Percentiles rank a stretch among this genome's conserved stretches.
These are phyloP conservation scores for Xylaria sp. DNA, from an alignment of 2,329 filamentous ascomycete genomes.

Conservation along the genomic window DNA sequence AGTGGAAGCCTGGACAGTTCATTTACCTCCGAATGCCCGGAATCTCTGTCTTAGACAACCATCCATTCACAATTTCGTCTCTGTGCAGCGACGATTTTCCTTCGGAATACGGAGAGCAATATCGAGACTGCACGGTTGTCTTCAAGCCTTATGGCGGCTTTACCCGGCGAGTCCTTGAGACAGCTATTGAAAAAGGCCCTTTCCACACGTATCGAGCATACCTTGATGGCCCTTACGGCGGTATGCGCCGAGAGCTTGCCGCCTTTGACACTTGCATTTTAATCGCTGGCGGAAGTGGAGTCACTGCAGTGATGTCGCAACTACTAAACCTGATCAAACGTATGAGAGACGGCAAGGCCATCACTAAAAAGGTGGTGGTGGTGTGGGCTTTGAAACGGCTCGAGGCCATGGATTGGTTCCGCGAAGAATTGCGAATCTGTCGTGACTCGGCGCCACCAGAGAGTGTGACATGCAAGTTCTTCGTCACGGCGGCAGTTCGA, in stretches of 20 bases:
- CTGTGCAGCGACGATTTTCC: conserved; percentile 93
- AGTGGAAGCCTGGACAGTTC: conserved; percentile 93
- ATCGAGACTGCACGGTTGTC: conserved; percentile 88
- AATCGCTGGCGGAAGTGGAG: conserved; percentile 92
- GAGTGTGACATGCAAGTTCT: conserved; percentile 93
- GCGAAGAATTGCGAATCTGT: conserved; percentile 91
- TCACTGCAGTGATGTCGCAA: conserved; percentile 92
- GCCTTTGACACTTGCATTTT: conserved; percentile 94
- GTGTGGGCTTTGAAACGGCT: conserved; percentile 94
- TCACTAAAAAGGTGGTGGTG: conserved; percentile 88
- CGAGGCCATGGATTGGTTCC: conserved; percentile 98
- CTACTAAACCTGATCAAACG: conserved; percentile 93
- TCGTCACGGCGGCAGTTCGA: conserved; percentile 82
- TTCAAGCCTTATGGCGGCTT: conserved; percentile 94
- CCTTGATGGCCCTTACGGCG: conserved; percentile 93
- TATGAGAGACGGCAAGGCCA: conserved; percentile 93
- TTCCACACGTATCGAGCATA: conserved; percentile 94
- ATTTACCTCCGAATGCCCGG: conserved; percentile 95
- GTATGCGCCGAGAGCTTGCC: conserved; percentile 88
- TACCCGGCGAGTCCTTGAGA: conserved; percentile 84
- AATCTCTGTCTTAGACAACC: conserved; percentile 89
- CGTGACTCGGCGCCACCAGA: conserved; percentile 88
- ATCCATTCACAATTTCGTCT: conserved; percentile 94
- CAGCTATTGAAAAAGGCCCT: conserved; percentile 83
- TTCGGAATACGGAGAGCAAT: conserved; percentile 87